These are phyloP conservation scores for Vaccinium myrtillus DNA, from an alignment of 148 eudicot species.

Conservation along the genomic window DNA sequence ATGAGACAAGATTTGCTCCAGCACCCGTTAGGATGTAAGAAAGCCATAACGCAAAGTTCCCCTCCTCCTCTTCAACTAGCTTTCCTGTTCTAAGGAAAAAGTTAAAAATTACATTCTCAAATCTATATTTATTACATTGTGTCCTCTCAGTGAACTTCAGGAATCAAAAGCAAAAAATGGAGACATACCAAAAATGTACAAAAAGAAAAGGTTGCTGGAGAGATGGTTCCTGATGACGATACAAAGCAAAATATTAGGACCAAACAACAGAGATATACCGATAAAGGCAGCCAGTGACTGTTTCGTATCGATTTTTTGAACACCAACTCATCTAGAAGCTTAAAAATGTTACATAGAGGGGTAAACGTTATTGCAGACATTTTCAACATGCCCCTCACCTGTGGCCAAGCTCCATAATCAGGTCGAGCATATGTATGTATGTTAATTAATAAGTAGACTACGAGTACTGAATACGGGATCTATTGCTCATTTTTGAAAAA, in stretches of 20 bases:
- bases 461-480: not conserved
- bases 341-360: not conserved
- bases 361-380: not conserved
- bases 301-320: not conserved
- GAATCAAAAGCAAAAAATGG: constrained; percentile 7
- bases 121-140: not conserved
- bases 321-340: not conserved
- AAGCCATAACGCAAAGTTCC: constrained; percentile 87
- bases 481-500: not conserved
- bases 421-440: not conserved
- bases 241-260: constrained; percentile 18
- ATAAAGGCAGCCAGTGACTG: not conserved
- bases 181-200: constrained; percentile 89
- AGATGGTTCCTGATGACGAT: constrained; percentile 80
- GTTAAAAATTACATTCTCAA: not conserved
- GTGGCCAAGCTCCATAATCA: not conserved
- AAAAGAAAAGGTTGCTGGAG: constrained; percentile 96
- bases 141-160: not conserved
- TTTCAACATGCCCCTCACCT: not conserved
- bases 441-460: not conserved
- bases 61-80: constrained; percentile 98
- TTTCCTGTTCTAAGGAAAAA: constrained; percentile 54
- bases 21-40: constrained; percentile 93
- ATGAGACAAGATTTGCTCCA: constrained; percentile 94
- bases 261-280: not conserved